These are phyloP conservation scores for Ceratobasidium sp. DNA, from an alignment of 1,284 basidiomycete genomes.

Conservation along the genomic window DNA sequence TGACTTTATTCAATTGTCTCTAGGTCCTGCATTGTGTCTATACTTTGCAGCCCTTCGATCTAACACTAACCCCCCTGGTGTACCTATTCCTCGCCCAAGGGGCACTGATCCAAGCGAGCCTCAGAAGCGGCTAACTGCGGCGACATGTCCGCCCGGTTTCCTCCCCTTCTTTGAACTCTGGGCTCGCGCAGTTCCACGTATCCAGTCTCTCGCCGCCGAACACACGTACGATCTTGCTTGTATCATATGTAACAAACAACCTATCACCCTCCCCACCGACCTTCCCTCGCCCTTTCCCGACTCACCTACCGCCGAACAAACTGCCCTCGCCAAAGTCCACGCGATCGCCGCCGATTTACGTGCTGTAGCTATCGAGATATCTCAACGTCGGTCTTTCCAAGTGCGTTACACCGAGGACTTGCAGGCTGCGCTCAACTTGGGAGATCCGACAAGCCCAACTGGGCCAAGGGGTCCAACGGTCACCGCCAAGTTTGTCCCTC, in stretches of 20 bases:
- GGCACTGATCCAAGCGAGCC: constrained; percentile 50
- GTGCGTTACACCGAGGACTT: constrained; percentile 77
- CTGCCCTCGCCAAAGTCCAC: constrained; percentile 57
- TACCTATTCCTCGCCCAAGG: constrained; percentile 66
- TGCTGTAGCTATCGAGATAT: constrained; percentile 83
- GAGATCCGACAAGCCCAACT: constrained; percentile 54
- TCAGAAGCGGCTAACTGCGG: constrained; percentile 64
- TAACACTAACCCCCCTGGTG: constrained; percentile 72
- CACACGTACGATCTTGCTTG: constrained; percentile 83
- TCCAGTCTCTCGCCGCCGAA: constrained; percentile 73
- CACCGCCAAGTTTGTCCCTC: constrained; percentile 77
- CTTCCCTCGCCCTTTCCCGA: constrained; percentile 53
- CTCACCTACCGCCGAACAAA: constrained; percentile 55
- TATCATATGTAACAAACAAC: constrained; percentile 74
- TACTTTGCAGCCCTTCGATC: constrained; percentile 77
- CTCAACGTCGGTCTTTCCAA: constrained; percentile 83
- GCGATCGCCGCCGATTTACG: constrained; percentile 80
- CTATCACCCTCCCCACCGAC: constrained; percentile 52
- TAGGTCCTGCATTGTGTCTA: constrained; percentile 74
- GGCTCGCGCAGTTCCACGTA: constrained; percentile 72
- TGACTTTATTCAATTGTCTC: neutral
- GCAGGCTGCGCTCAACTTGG: constrained; percentile 79
- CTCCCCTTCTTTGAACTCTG: constrained; percentile 77
- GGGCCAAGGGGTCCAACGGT: constrained; percentile 56
- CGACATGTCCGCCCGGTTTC: constrained; percentile 73